A percentile compares a stretch with the other conserved stretches of the same genome.
Conservation (phyloP, 169 alveolate species). For the Amoebophrya sp. region DNA sequence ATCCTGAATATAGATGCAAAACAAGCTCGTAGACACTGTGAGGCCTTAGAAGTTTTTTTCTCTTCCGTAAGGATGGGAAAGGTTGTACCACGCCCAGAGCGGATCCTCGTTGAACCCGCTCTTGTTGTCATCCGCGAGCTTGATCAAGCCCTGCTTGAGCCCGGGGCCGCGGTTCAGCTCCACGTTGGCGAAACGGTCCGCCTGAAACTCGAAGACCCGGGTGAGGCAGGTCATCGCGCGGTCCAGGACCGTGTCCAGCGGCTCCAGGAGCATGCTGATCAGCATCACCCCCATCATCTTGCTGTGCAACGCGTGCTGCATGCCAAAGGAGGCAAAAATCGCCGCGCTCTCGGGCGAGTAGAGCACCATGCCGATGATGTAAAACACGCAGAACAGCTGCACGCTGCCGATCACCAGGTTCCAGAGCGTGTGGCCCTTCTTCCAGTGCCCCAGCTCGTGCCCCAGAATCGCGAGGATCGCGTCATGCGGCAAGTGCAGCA, state of each 20-base stretch:
- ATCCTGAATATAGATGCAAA: background rate
- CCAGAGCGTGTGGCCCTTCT: slow-evolving; percentile 50
- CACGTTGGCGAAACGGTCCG: slow-evolving; percentile 65
- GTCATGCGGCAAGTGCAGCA: slow-evolving; percentile 65
- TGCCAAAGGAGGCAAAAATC: slow-evolving; percentile 73
- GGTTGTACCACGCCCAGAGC: slow-evolving; percentile 47
- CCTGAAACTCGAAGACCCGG: slow-evolving; percentile 66
- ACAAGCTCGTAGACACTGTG: background rate
- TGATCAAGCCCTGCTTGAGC: slow-evolving; percentile 57
- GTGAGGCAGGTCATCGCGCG: slow-evolving; percentile 51
- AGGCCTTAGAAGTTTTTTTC: slow-evolving; percentile 10
- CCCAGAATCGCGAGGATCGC: slow-evolving; percentile 75
- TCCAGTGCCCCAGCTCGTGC: slow-evolving; percentile 60
- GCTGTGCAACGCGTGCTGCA: slow-evolving; percentile 54
- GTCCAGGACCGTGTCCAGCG: slow-evolving; percentile 51
- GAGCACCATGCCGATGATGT: slow-evolving; percentile 56
- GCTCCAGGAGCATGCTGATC: slow-evolving; percentile 48
- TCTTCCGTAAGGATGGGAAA: slow-evolving; percentile 43
- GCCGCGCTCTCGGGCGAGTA: slow-evolving; percentile 53
- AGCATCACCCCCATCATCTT: slow-evolving; percentile 59
- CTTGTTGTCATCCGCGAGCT: slow-evolving; percentile 53
- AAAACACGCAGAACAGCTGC: slow-evolving; percentile 63
- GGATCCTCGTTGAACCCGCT: slow-evolving; percentile 55
- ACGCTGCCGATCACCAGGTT: slow-evolving; percentile 48
- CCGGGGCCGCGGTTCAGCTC: slow-evolving; percentile 54